These are phyloP conservation scores for Pyrenopolyporus hunteri DNA, from an alignment of 495 filamentous ascomycete genomes.

Conservation along the genomic window DNA sequence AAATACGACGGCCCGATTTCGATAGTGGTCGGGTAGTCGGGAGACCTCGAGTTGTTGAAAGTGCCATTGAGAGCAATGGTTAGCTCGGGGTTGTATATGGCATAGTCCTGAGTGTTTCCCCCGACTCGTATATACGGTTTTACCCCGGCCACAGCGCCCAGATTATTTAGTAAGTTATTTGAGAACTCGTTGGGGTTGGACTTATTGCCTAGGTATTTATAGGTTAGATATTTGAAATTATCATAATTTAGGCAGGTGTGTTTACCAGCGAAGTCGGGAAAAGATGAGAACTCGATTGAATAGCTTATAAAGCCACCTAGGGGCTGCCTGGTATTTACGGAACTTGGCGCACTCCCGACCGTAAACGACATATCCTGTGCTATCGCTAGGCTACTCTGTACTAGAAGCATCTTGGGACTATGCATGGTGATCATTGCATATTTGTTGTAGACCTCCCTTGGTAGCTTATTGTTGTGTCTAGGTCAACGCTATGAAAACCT, in stretches of 20 bases:
- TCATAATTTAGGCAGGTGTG: not conserved
- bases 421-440: slow-evolving; percentile 11
- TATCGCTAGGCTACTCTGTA: slow-evolving; percentile 19
- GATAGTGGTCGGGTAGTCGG: slow-evolving; percentile 67
- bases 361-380: slow-evolving; percentile 19
- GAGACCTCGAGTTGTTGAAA: slow-evolving; percentile 53
- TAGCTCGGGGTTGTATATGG: slow-evolving; percentile 63
- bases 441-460: not conserved
- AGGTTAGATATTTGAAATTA: not conserved
- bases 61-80: slow-evolving; percentile 61
- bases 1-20: slow-evolving; percentile 68
- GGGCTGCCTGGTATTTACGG: slow-evolving; percentile 47
- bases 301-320: slow-evolving; percentile 63
- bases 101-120: slow-evolving; percentile 68
- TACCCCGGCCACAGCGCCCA: slow-evolving; percentile 53
- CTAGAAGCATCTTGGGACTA: slow-evolving; percentile 20
- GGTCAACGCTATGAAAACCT: too few species aligned
- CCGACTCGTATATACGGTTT: slow-evolving; percentile 66
- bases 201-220: slow-evolving; percentile 52
- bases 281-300: slow-evolving; percentile 66
- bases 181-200: slow-evolving; percentile 63
- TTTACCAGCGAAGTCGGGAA: slow-evolving; percentile 66
- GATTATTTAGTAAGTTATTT: slow-evolving; percentile 60
- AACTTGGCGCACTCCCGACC: slow-evolving; percentile 10
- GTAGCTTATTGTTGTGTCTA: not conserved